Conservation (phyloP, 306 rosid species). For the Cyamopsis tetragonoloba region DNA sequence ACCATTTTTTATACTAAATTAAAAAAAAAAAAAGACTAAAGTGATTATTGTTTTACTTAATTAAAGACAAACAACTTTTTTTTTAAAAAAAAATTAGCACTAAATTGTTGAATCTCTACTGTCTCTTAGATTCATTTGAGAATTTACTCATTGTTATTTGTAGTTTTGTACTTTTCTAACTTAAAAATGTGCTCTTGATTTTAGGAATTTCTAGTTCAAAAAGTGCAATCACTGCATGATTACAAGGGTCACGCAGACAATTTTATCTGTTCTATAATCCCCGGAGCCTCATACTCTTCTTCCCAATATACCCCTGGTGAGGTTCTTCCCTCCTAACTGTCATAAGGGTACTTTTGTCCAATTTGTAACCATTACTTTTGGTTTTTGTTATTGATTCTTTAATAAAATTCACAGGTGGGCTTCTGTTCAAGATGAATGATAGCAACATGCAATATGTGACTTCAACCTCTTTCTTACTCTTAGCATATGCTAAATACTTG, state of each 20-base stretch:
- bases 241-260: constrained; percentile 91
- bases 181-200: neutral
- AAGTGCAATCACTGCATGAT: constrained; percentile 63
- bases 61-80: too few relatives aligned
- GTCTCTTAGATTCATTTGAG: too few relatives aligned
- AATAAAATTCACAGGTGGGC: constrained; percentile 57
- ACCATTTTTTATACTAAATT: too few relatives aligned
- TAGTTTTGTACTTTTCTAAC: too few relatives aligned
- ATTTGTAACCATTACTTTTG: constrained; percentile 36
- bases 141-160: too few relatives aligned
- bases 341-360: constrained; percentile 33
- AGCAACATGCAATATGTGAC: constrained; percentile 95
- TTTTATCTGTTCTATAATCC: constrained; percentile 81
- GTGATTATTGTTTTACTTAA: too few relatives aligned
- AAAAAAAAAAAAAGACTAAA: too few relatives aligned
- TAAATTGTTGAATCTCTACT: too few relatives aligned
- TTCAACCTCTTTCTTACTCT: constrained; percentile 76
- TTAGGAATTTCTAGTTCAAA: constrained; percentile 82
- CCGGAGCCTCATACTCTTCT: constrained; percentile 67
- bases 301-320: constrained; percentile 75
- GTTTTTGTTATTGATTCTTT: neutral
- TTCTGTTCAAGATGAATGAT: constrained; percentile 80
- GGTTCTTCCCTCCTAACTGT: neutral
- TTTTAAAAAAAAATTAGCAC: too few relatives aligned
- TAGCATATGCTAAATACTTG: constrained; percentile 81